Base-by-base conservation (phyloP, 2,329 filamentous ascomycete species). In the Clonostachys solani region DNA sequence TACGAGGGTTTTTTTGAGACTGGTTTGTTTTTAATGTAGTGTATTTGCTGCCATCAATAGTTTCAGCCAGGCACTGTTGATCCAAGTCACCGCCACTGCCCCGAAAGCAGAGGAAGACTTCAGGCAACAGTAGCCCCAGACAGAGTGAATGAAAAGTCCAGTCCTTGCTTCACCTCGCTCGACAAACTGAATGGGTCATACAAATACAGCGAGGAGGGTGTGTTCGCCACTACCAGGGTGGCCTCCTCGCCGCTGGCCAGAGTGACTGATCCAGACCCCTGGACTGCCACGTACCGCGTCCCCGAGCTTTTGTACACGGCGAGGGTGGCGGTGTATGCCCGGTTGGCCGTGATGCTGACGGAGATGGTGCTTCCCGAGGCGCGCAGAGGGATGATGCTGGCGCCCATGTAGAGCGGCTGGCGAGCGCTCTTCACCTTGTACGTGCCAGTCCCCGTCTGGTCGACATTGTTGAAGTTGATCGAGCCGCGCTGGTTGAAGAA, bases 161-260 rank as follows among this genome's bases (percentile, higher is more conserved):
- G 47, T 1, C 69, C 69, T 36, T 57, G 56, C 23, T 56, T 65
- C 1, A 65, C 68, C 18, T 66, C 68, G 4, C 58, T 57, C 3
- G 53, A 62, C 17, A 71, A 54, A 33, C 62, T 49, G 48, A 72
- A 73, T 4, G 69, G 64, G 52, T 76, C 71, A 50, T 73, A 77
- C 43, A 67, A 55, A 23, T 73, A 60, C 19, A 73, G 60, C 43
- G 60, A 50, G 8, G 59, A 59, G 8, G 74, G 74, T 4, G 74
- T 74, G 51, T 78, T 77, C 13, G 64, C 74, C 38, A 78, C 64
- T 9, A 77, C 67, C 35, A 78, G 58, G 38, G 58, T 71, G 8
- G 61, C 66, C 56, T 75, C 66, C 51, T 77, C 71, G 1, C 64
- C 66, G n/a, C 51, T 52, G 12, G 59, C 60, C 8, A 75, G 50